Conservation (phyloP, 2,329 filamentous ascomycete species). For the Gliomastix tumulicola region DNA sequence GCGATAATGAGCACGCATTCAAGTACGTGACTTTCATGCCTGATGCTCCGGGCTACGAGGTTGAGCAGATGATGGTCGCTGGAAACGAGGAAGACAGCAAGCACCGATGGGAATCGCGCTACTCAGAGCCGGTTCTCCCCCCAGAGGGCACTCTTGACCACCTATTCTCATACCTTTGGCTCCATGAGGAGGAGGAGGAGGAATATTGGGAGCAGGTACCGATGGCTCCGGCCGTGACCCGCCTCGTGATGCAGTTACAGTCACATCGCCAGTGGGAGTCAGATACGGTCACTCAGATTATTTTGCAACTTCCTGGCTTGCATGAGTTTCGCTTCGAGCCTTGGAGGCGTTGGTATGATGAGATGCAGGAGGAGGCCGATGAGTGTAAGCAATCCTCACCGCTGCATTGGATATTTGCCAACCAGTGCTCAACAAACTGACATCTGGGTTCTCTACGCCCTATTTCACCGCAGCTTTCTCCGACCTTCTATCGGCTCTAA, state of each 20-base stretch:
- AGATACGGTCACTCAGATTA: too few species aligned
- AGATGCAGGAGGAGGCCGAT: constrained; percentile 15
- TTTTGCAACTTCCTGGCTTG: constrained; percentile 25
- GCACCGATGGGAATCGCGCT: neutral
- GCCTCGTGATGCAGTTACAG: too few species aligned
- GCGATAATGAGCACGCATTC: constrained; percentile 25
- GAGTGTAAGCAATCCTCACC: too few species aligned
- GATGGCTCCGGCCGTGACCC: too few species aligned
- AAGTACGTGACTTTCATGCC: constrained; percentile 18
- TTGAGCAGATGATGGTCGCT: neutral
- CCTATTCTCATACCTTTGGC: too few species aligned
- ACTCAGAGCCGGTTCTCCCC: neutral
- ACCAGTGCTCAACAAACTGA: too few species aligned
- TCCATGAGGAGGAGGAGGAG: too few species aligned
- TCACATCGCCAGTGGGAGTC: too few species aligned
- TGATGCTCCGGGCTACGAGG: neutral
- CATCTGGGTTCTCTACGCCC: too few species aligned
- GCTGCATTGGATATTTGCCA: too few species aligned
- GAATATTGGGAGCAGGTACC: too few species aligned
- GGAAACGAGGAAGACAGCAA: neutral
- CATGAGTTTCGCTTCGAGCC: constrained; percentile 29
- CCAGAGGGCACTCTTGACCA: neutral
- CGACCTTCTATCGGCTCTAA: constrained; percentile 8
- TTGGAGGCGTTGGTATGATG: constrained; percentile 22
- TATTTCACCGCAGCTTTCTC: too few species aligned